Conservation (phyloP, 169 alveolate species). For the Babesia bovis region DNA sequence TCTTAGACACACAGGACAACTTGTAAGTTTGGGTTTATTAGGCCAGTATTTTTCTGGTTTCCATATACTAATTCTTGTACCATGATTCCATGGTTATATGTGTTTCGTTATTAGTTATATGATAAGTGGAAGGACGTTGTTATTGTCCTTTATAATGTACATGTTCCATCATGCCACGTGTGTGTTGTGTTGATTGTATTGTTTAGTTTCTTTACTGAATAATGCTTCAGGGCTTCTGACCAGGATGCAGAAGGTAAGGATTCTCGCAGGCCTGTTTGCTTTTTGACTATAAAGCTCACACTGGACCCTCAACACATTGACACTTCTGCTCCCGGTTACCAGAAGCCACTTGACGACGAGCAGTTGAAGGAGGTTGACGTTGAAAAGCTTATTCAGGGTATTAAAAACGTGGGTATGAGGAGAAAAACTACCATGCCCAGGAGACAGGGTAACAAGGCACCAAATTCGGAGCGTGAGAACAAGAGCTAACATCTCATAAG, state of each 20-base stretch:
- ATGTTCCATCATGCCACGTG: no score
- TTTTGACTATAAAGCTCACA: conserved; percentile 44
- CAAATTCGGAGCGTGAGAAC: conserved; percentile 3
- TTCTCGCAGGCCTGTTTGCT: conserved; percentile 49
- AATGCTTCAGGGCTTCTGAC: conserved; percentile 22
- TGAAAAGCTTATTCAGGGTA: conserved; percentile 42
- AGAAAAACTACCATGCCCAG: conserved; percentile 6
- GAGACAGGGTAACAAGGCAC: not conserved
- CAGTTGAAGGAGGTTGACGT: conserved; percentile 51
- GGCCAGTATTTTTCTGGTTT: not conserved
- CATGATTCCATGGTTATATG: not conserved
- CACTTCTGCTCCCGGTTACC: conserved; percentile 54
- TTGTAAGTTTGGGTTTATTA: conserved; percentile 29
- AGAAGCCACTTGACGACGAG: conserved; percentile 56
- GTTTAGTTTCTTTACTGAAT: no score
- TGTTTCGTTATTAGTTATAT: no score
- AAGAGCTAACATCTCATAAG: conserved; percentile 11
- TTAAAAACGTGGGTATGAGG: conserved; percentile 29
- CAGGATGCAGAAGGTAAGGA: conserved; percentile 43
- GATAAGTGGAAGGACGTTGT: no score
- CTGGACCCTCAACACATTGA: conserved; percentile 58
- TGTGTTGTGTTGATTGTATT: no score
- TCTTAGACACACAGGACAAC: conserved; percentile 62
- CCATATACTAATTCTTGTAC: not conserved
- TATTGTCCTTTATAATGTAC: no score